These are phyloP conservation scores for Puya raimondii DNA, from an alignment of 176 grass and related monocot species.

Conservation along the genomic window DNA sequence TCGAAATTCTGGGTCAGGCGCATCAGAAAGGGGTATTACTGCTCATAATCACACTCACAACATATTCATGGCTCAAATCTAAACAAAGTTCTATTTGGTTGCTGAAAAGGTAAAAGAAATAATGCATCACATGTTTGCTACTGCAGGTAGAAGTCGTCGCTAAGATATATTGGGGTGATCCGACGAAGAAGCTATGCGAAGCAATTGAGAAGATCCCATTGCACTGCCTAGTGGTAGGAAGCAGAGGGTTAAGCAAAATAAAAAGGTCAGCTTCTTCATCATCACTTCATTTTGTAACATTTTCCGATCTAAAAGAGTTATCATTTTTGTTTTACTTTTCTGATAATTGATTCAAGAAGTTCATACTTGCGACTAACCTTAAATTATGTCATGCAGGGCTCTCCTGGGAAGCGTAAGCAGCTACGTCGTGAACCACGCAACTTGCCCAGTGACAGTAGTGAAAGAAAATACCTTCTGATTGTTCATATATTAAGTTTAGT, in stretches of 20 bases:
- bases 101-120: background rate
- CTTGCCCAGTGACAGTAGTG: conserved; percentile 64
- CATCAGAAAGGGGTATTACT: conserved; percentile 39
- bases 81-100: background rate
- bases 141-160: conserved; percentile 50
- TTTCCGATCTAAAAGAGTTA: background rate
- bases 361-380: background rate
- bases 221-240: conserved; percentile 44
- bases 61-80: background rate
- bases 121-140: background rate
- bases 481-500: too few relatives aligned
- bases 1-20: conserved; percentile 42
- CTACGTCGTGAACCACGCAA: conserved; percentile 38
- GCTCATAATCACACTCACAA: background rate
- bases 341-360: background rate
- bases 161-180: conserved; percentile 55
- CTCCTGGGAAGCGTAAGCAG: conserved; percentile 72
- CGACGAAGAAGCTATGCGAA: conserved; percentile 44
- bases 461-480: conserved; percentile 26
- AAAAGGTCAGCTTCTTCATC: conserved; percentile 34
- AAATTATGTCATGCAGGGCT: conserved; percentile 32
- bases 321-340: background rate
- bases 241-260: conserved; percentile 54
- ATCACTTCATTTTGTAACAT: background rate
- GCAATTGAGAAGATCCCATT: conserved; percentile 42